Evolutionary conservation across 371 early-diverging fungal species (phyloP).

Genomic region (Apophysomyces trapeziformis): DNA sequence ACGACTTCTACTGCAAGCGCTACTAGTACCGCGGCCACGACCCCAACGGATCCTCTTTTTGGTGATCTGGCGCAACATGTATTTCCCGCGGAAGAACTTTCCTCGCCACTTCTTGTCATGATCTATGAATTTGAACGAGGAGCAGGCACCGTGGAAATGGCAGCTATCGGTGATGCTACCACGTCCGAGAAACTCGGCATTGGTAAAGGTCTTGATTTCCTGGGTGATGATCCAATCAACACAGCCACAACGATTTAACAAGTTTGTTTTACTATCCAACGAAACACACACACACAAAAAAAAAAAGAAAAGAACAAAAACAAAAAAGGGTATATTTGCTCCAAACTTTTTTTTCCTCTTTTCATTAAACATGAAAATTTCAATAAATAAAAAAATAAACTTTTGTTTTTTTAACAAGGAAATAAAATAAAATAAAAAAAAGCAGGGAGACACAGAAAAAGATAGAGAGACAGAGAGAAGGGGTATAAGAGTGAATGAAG

Average conservation of each 20-base stretch:
- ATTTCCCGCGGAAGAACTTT: neutral
- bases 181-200: slow-evolving; percentile 21
- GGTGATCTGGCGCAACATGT: neutral
- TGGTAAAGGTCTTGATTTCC: slow-evolving; percentile 27
- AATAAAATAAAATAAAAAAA: too few species aligned
- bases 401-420: too few species aligned
- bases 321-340: neutral
- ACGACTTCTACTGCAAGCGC: too few species aligned
- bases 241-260: neutral
- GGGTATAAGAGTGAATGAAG: neutral
- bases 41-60: neutral
- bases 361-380: neutral
- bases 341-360: neutral
- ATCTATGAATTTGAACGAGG: slow-evolving; percentile 61
- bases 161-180: slow-evolving; percentile 18
- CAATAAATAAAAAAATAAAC: too few species aligned
- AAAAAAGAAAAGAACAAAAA: neutral
- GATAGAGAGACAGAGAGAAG: too few species aligned
- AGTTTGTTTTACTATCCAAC: too few species aligned
- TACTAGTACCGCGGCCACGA: neutral
- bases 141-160: slow-evolving; percentile 43
- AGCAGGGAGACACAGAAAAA: too few species aligned
- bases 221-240: slow-evolving; percentile 17
- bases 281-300: too few species aligned
- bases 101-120: slow-evolving; percentile 48